phyloP scores from a whole-genome alignment of 1,284 basidiomycete species.

The Sporisorium reilianum region DNA sequence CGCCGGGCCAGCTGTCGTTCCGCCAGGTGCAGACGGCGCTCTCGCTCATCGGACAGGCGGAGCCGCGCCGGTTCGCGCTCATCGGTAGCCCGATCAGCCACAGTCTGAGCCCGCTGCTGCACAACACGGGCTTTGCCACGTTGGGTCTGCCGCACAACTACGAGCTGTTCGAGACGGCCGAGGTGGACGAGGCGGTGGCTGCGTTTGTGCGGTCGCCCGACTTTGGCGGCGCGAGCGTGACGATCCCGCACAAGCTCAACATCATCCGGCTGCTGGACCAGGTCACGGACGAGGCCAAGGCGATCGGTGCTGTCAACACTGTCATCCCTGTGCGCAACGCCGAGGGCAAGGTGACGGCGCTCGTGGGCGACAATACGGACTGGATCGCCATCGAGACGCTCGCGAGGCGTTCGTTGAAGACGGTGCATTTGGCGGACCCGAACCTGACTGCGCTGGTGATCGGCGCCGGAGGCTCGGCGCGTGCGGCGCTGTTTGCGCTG shows the following conservation, averaged over 20 bases:
- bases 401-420: conserved; percentile 35
- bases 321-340: conserved; percentile 54
- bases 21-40: conserved; percentile 85
- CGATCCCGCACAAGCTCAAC: conserved; percentile 70
- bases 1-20: conserved; percentile 92
- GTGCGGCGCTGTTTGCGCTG: conserved; percentile 66
- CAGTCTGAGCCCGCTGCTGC: conserved; percentile 91
- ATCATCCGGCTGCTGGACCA: conserved; percentile 63
- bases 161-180: conserved; percentile 78
- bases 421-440: conserved; percentile 36
- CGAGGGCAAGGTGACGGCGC: conserved; percentile 12
- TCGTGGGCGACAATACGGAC: conserved; percentile 68
- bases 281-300: conserved; percentile 60
- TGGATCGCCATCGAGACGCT: conserved; percentile 64
- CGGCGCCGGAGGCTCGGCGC: conserved; percentile 67
- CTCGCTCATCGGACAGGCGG: conserved; percentile 82
- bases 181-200: conserved; percentile 78
- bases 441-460: conserved; percentile 62
- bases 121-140: conserved; percentile 86
- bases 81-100: conserved; percentile 89
- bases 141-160: conserved; percentile 80
- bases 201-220: conserved; percentile 76
- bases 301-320: conserved; percentile 68
- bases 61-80: conserved; percentile 81
- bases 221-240: conserved; percentile 96